phyloP scores from a whole-genome alignment of 2,329 filamentous ascomycete genomes.

The Fusarium bactridioides region DNA sequence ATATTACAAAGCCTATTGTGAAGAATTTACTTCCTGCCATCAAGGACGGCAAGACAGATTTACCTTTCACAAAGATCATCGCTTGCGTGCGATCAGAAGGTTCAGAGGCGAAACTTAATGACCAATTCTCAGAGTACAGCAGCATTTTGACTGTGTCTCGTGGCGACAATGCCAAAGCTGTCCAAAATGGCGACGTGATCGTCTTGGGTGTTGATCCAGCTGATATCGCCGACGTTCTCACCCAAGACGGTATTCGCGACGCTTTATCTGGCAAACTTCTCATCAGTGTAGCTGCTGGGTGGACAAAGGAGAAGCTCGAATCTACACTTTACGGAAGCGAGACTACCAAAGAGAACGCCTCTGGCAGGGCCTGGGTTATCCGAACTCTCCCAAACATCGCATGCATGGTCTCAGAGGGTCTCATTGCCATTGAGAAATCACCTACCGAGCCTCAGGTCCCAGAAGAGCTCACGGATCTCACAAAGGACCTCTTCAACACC shows the following conservation, averaged over 20 bases:
- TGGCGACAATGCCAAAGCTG: slow-evolving; percentile 47
- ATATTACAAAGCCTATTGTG: slow-evolving; percentile 45
- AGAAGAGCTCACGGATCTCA: slow-evolving; percentile 31
- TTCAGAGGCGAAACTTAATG: slow-evolving; percentile 33
- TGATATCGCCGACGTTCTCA: slow-evolving; percentile 51
- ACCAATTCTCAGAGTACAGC: slow-evolving; percentile 28
- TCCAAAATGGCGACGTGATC: slow-evolving; percentile 49
- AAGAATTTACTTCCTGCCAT: slow-evolving; percentile 29
- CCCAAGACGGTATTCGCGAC: slow-evolving; percentile 46
- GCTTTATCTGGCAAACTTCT: slow-evolving; percentile 55
- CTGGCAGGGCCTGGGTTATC: slow-evolving; percentile 37
- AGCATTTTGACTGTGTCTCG: slow-evolving; percentile 39
- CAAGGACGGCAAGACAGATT: background rate
- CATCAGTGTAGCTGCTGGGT: slow-evolving; percentile 61
- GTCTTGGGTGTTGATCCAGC: slow-evolving; percentile 58
- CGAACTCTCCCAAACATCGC: slow-evolving; percentile 49
- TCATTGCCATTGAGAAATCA: slow-evolving; percentile 46
- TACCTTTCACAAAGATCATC: slow-evolving; percentile 39
- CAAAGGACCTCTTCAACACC: slow-evolving; percentile 59
- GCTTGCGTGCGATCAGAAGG: slow-evolving; percentile 44
- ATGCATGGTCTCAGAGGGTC: slow-evolving; percentile 43
- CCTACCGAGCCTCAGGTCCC: slow-evolving; percentile 28
- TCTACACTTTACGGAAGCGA: slow-evolving; percentile 44
- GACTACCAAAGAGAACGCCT: slow-evolving; percentile 18
- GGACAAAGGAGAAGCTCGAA: slow-evolving; percentile 52